Conservation (phyloP, 331 rosid species). For the Cucumis variabilis region DNA sequence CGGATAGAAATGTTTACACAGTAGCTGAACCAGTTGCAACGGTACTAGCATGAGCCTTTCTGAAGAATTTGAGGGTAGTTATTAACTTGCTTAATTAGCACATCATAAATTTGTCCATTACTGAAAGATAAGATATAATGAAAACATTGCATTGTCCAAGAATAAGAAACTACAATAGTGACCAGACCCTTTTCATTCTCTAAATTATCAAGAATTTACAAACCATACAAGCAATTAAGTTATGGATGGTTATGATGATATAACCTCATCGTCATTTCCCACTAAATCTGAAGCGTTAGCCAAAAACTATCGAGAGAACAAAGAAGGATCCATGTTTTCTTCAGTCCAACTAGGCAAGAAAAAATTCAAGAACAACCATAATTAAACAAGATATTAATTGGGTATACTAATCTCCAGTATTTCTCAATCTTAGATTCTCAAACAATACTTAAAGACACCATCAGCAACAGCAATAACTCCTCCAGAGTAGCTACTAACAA, state of each 20-base stretch:
- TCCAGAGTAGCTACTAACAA: constrained; percentile 71
- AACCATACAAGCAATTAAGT: background rate
- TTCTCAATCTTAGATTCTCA: background rate
- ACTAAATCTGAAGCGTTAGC: constrained; percentile 67
- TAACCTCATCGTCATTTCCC: constrained; percentile 68
- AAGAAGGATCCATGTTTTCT: constrained; percentile 84
- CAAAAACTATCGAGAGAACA: constrained; percentile 85
- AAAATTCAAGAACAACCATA: constrained; percentile 12
- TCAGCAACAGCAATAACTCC: constrained; percentile 96
- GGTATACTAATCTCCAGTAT: background rate
- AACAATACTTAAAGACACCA: constrained; percentile 93
- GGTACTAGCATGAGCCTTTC: constrained; percentile 94
- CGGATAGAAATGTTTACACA: constrained; percentile 56
- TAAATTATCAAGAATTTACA: background rate
- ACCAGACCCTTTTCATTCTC: background rate
- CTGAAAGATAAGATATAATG: background rate
- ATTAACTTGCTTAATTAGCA: constrained; percentile 64
- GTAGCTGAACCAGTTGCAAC: constrained; percentile 91
- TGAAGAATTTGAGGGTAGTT: constrained; percentile 79
- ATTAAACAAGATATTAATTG: background rate
- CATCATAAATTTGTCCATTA: constrained; percentile 11
- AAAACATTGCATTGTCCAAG: background rate
- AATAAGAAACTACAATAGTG: background rate
- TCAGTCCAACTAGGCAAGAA: constrained; percentile 80
- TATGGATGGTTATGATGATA: constrained; percentile 31